These are phyloP conservation scores for Lipomyces orientalis DNA, from an alignment of 805 yeast species.

Conservation along the genomic window DNA sequence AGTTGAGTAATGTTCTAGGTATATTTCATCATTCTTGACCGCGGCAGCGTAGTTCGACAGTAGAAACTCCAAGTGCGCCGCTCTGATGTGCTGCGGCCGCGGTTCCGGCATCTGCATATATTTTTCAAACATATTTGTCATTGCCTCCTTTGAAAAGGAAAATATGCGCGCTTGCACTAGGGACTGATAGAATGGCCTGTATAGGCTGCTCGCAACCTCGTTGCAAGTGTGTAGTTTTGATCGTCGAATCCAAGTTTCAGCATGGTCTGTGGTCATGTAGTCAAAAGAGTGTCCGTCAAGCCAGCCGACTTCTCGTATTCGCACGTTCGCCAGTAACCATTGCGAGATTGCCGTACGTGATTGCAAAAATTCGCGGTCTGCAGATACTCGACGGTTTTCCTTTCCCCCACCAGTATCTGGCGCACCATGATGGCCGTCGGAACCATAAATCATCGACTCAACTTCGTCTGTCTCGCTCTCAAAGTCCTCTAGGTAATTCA, in stretches of 20 bases:
- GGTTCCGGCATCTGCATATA: conserved; percentile 46
- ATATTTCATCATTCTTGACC: conserved; percentile 17
- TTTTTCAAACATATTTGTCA: conserved; percentile 26
- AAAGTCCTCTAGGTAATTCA: neutral
- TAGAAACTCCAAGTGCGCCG: conserved; percentile 46
- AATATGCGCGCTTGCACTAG: conserved; percentile 28
- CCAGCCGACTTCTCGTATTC: neutral
- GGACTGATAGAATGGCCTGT: conserved; percentile 39
- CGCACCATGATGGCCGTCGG: neutral
- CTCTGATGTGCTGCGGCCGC: conserved; percentile 44
- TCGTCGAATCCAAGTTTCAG: conserved; percentile 3
- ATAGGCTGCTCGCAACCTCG: conserved; percentile 30
- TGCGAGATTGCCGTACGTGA: conserved; percentile 2
- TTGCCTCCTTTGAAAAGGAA: neutral
- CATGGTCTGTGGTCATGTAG: conserved; percentile 5
- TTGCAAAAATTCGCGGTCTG: neutral
- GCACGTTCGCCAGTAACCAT: conserved; percentile 3
- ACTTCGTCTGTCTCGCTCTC: neutral
- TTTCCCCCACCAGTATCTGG: neutral
- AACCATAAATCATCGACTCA: neutral
- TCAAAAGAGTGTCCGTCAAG: neutral
- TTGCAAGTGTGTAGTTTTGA: conserved; percentile 14
- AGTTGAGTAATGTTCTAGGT: conserved; percentile 25
- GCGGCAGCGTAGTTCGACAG: conserved; percentile 26
- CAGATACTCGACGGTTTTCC: neutral